A percentile compares a stretch with the other conserved stretches of the same genome.
Conservation (phyloP, 768 basidiomycete genomes). For the Mycena rosella region DNA sequence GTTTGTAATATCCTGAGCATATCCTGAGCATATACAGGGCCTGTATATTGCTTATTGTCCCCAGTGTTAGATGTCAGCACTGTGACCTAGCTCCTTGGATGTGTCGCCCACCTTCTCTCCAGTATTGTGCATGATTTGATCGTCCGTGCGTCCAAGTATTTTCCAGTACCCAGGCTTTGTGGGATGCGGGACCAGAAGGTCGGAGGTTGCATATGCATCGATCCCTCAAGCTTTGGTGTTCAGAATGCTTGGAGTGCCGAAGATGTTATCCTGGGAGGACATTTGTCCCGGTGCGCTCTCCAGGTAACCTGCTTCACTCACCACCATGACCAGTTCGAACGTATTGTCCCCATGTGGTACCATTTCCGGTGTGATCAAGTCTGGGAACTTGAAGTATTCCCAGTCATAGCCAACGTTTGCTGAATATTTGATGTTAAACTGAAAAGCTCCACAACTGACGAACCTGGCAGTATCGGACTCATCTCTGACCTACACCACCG, state of each 20-base stretch:
- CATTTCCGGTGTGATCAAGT: conserved; percentile 42
- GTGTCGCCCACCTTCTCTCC: conserved; percentile 22
- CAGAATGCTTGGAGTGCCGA: conserved; percentile 39
- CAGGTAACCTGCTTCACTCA: conserved; percentile 36
- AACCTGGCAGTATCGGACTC: conserved; percentile 37
- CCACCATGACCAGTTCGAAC: conserved; percentile 55
- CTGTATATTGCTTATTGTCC: too few relatives aligned
- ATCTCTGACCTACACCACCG: conserved; percentile 36
- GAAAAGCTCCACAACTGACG: background rate
- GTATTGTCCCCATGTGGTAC: conserved; percentile 47
- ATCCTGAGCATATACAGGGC: too few relatives aligned
- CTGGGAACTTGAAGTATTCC: conserved; percentile 44
- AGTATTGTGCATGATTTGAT: conserved; percentile 46
- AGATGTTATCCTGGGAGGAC: conserved; percentile 34
- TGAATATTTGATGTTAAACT: background rate
- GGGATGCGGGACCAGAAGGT: conserved; percentile 60
- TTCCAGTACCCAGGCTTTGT: conserved; percentile 53
- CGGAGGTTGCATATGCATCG: conserved; percentile 57
- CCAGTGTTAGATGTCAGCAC: too few relatives aligned
- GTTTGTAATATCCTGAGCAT: too few relatives aligned
- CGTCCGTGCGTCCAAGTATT: conserved; percentile 54
- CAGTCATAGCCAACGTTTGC: conserved; percentile 21
- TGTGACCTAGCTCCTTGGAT: background rate
- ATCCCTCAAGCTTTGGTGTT: conserved; percentile 53
- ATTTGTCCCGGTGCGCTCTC: background rate